These are phyloP conservation scores for Serendipita sp. DNA, from an alignment of 768 basidiomycete species.

Conservation along the genomic window DNA sequence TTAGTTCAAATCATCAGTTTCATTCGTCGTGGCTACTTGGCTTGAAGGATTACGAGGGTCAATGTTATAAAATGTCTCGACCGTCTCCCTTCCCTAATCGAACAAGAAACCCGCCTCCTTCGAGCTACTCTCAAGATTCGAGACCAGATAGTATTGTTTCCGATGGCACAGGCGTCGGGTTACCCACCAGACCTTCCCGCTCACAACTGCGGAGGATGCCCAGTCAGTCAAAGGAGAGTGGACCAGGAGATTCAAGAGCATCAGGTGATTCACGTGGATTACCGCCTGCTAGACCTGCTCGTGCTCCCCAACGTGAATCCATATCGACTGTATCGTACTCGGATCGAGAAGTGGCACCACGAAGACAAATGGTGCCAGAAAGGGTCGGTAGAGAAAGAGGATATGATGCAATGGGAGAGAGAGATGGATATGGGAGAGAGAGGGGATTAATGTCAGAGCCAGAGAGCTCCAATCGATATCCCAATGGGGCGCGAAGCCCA, in stretches of 20 bases:
- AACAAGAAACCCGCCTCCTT: background rate
- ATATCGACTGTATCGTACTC: background rate
- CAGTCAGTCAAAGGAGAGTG: background rate
- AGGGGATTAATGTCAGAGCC: background rate
- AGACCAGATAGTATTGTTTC: slow-evolving; percentile 2
- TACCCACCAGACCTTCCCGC: background rate
- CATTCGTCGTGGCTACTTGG: no score
- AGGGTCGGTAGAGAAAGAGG: background rate
- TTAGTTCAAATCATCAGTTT: no score
- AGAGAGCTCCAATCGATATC: background rate
- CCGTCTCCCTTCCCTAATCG: background rate
- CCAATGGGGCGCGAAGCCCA: background rate
- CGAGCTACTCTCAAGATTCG: slow-evolving; percentile 7
- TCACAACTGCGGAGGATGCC: background rate
- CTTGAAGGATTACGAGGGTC: no score
- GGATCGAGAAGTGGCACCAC: background rate
- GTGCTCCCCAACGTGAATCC: background rate
- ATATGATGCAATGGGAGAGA: background rate
- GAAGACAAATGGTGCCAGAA: background rate
- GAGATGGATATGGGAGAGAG: background rate
- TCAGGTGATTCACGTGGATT: background rate
- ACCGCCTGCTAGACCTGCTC: background rate
- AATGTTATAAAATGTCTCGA: background rate
- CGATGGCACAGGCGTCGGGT: background rate
- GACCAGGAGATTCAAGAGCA: background rate